Base-by-base conservation (phyloP, 2,329 filamentous ascomycete species). In the Diplodia sapinea region DNA sequence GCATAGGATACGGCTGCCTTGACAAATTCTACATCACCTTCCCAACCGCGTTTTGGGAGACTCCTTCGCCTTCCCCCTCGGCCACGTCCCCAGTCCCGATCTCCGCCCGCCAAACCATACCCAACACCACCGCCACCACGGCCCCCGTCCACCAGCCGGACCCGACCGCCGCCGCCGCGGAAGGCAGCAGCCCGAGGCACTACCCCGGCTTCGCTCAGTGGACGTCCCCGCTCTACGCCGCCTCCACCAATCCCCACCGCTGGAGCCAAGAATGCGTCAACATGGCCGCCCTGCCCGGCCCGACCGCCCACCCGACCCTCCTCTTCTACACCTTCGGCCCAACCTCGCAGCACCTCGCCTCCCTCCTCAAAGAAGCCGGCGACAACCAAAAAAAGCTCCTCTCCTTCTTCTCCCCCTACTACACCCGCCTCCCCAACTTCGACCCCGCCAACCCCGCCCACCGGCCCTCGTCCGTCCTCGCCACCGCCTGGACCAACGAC, bases 261-360 rank as follows among this genome's bases (percentile, higher is more conserved):
- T 95, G 92, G 91, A 87, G 88, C 70, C 90, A 92, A 77, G 90
- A 94, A 79, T 86, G 88, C 65, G 84, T 96, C 68, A 93, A 94
- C 68, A 85, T 97, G 26, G 89, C 90, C 51, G 87, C 89, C 1
- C 83, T 96, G 2, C 59, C 59, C 1, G 72, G 74, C 0, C 74
- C 80, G 1, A 83, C 82, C 62, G 85, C 89, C 0, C 93, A 96
- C 69, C 91, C 93, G 8, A 96, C 92, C 0, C 84, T 97, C 4
- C 86, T 97, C 31, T 97, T 96, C 84, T 97, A 93, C 81, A 89
- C 84, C 43, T 90, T 88, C 73, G 90, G 90, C 47, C 85, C 76
- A 0, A 79, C 77, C 23, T 77, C 76, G 13, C 62, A 74, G 3
- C 73, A 76, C 64, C 69, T 78, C 40, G 76, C 76, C 40, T 67